Evolutionary conservation across 2,329 filamentous ascomycete genomes (phyloP), one percentile per base, ranked within the genome.

Genomic region (Niveomyces coronatus): DNA sequence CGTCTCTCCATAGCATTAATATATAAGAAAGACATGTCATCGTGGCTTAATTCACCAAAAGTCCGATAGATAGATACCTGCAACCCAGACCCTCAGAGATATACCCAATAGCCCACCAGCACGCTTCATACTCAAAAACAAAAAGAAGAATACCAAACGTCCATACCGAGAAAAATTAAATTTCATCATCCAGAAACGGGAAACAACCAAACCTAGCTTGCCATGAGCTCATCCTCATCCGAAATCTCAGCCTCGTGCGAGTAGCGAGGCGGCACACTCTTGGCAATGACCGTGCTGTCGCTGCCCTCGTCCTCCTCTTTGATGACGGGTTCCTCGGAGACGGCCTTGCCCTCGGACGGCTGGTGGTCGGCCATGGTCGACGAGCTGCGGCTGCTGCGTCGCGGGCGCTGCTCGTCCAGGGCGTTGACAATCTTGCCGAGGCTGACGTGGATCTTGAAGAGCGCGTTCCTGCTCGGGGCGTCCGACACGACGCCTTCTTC

Each of bases 381-480:
- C 11, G 58, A 57, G 37, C 64, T 67, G 20, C 67, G 60, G 48
- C 67, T 70, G 8, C 56, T 62, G 17, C 62, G 59, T 19, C 60
- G 50, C 3, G 53, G 54, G 38, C 60, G 54, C 45, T 53, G 53
- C 50, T 69, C 70, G 40, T 70, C 69, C 3, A 80, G 64, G 22
- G 56, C 56, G 49, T 80, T 79, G 45, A 81, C 75, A 38, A 82
- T 79, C 60, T 82, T 82, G 48, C 76, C 76, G 1, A 83, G 59
- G 42, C 65, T 70, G 46, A 82, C 71, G 49, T 83, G 78, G 37
- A 82, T 71, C 56, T 82, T 82, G 62, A 76, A 79, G 11, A 82
- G 61, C 1, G 77, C 70, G 45, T 82, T 82, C 35, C 74, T 68
- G 46, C 70, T 73, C 16, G 70, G 74, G 11, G 71, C 74, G 56